A percentile compares a stretch with the other conserved stretches of the same genome.
Evolutionary conservation across 2,329 filamentous ascomycete genomes (phyloP).

Genomic region (Aspergillus cejpii): DNA sequence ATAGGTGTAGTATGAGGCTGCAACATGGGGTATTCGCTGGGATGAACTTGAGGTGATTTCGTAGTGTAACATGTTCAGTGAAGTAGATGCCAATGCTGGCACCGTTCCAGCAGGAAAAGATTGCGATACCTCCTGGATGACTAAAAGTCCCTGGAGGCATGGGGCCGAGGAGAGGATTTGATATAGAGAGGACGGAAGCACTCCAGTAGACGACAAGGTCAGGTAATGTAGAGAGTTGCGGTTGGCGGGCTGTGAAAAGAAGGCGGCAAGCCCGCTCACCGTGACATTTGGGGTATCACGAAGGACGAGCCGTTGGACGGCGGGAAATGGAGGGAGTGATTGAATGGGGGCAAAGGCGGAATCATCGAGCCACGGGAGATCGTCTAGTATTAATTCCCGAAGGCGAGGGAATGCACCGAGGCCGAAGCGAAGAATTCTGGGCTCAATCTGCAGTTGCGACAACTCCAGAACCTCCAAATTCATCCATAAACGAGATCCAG

Average conservation of each 20-base stretch:
- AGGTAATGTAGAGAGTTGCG: constrained; percentile 59
- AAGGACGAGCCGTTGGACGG: constrained; percentile 66
- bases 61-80: constrained; percentile 68
- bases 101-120: constrained; percentile 52
- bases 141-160: constrained; percentile 44
- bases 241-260: constrained; percentile 57
- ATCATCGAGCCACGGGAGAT: constrained; percentile 66
- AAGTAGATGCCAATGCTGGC: constrained; percentile 60
- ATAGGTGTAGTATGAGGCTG: constrained; percentile 70
- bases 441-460: constrained; percentile 33
- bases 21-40: constrained; percentile 48
- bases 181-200: constrained; percentile 44
- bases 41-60: constrained; percentile 65
- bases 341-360: constrained; percentile 64
- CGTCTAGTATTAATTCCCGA: constrained; percentile 66
- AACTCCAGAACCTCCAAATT: constrained; percentile 41
- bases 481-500: constrained; percentile 45
- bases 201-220: constrained; percentile 63
- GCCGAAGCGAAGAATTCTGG: constrained; percentile 56
- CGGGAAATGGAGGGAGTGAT: constrained; percentile 64
- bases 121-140: constrained; percentile 51
- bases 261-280: constrained; percentile 60
- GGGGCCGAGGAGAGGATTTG: constrained; percentile 39
- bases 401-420: constrained; percentile 61
- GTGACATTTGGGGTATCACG: constrained; percentile 67